Base-by-base conservation (phyloP, 2,329 filamentous ascomycete genomes). In the Talaromyces islandicus region DNA sequence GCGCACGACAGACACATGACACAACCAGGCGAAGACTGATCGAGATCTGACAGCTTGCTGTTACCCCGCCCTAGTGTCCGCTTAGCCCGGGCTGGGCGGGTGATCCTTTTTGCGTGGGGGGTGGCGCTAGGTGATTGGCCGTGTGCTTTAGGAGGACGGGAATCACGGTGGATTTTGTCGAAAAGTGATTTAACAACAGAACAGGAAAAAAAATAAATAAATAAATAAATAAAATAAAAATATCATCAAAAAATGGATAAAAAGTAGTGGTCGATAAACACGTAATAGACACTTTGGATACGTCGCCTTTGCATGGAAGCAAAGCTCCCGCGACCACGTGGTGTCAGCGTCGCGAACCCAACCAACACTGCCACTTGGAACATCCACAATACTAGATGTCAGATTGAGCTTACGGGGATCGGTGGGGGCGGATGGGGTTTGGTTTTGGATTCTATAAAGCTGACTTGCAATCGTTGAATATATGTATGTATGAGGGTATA, bases 11-110 rank as follows among this genome's bases (percentile, higher is more conserved):
- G 19, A 46, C 59, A 61, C 59, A 57, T 61, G 59, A 61, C 56
- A 43, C 32, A 30, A 24, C 35, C 46, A 21, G 41, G 38, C 52
- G 48, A 50, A 21, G 52, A 21, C 55, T 46, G 59, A 61, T 58
- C 59, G 55, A 58, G 59, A 61, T 61, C 59, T 61, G 59, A 61
- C 59, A 61, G 59, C 59, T 61, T 52, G 57, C 59, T 50, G 5
- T 58, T 61, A 61, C 59, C 59, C 59, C 59, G 59, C 59, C 57
- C 59, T 61, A 61, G 55, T 61, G 24, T 58, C 30, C 55, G 12
- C 21, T 55, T 60, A 55, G 56, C 27, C 38, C 50, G 59, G 41
- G 51, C 41, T 61, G 50, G 51, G 17, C 56, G 57, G 59, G 59
- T 54, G 59, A 61, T 58, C 54, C 35, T 12, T 17, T 24, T 57